Evolutionary conservation across 257 asterid genomes (phyloP), one percentile per base, ranked within the genome.

Genomic region (Nicotiana tabacum): DNA sequence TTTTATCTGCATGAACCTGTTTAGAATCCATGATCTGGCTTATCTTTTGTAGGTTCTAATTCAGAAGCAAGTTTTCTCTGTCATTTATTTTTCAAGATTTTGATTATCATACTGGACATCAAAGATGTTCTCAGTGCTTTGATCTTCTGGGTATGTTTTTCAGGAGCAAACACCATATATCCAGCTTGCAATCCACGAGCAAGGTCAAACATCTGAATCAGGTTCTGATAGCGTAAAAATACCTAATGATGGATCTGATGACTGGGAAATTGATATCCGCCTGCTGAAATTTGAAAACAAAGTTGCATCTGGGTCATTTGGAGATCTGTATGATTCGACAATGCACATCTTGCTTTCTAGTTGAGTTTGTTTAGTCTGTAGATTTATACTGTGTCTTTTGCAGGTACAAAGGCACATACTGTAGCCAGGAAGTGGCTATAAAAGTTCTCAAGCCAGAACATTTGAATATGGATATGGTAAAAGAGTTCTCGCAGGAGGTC

Each of bases 391-490:
- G 12, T 55, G 32, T 62, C 64, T 21, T 84, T 43, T 66, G 33
- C 89, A 89, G 91, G 81, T 89, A 87, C 53, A 87, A 87, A 82
- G 91, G 91, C 27, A 85, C 84, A 79, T 89, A 89, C 83, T 89
- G 91, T 83, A 87, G 89, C 82, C 91, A 89, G 83, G 91, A 89
- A 66, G 91, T 89, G 61, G 91, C 90, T 70, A 89, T 89, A 87
- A 89, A 89, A 84, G 90, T 87, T 81, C 90, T 89, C 82, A 87
- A 85, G 78, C 87, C 89, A 21, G 91, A 87, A 78, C 70, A 83
- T 43, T 82, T 89, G 65, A 89, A 85, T 69, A 60, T 81, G 37
- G 91, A 89, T 51, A 85, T 83, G 91, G 66, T 89, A 77, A 87
- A 84, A 77, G 91, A 89, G 83, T 89, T 89, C 83, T 62, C 90